phyloP scores from a whole-genome alignment of 768 basidiomycete genomes.

The Macrolepiota dolichaula region DNA sequence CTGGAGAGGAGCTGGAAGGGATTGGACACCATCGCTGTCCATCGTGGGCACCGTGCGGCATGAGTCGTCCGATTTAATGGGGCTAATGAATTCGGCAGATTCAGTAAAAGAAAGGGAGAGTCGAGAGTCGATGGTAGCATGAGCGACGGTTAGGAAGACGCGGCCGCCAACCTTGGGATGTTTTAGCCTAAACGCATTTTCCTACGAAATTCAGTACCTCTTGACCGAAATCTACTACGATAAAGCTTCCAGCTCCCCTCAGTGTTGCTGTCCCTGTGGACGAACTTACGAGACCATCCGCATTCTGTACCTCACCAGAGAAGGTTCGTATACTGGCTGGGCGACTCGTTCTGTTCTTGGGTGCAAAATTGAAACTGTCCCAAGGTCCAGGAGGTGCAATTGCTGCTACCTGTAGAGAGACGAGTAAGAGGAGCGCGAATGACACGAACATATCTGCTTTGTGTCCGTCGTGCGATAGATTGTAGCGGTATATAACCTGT shows the following conservation, averaged over 20 bases:
- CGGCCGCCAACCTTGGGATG: conserved; percentile 17
- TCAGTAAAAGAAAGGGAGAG: conserved; percentile 50
- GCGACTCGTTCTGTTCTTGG: conserved; percentile 25
- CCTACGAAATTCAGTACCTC: conserved; percentile 22
- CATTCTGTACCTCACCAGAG: conserved; percentile 23
- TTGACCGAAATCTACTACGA: conserved; percentile 37
- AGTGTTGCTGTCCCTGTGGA: conserved; percentile 23
- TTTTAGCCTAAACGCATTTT: neutral
- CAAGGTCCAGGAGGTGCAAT: conserved; percentile 37
- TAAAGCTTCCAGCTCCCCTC: conserved; percentile 26
- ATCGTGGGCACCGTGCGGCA: conserved; percentile 21
- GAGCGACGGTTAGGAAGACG: conserved; percentile 25
- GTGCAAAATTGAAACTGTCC: conserved; percentile 42
- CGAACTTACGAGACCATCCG: conserved; percentile 23
- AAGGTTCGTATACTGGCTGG: conserved; percentile 26
- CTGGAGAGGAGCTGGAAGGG: conserved; percentile 24
- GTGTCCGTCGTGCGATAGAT: neutral
- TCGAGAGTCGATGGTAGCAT: conserved; percentile 24
- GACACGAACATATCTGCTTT: neutral
- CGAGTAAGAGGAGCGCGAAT: neutral
- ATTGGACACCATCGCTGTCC: conserved; percentile 32
- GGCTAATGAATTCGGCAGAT: conserved; percentile 44
- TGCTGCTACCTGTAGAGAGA: neutral
- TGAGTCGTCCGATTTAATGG: conserved; percentile 39
- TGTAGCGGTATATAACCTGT: neutral